Base-by-base conservation (phyloP, 371 early-diverging fungal genomes). In the Mucor plumbeus region DNA sequence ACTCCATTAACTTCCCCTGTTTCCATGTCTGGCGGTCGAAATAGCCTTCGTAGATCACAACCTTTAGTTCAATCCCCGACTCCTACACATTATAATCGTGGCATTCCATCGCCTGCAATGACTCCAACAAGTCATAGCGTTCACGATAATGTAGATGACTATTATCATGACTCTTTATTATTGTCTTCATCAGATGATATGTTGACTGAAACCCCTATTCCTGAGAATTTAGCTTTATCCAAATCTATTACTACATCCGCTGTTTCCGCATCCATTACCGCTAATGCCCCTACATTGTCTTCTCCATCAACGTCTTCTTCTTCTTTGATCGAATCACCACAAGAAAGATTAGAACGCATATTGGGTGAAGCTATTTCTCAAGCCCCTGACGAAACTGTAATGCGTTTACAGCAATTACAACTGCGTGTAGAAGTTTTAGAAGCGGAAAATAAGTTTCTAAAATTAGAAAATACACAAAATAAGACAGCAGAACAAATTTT, bases 391-490 rank as follows among this genome's bases (percentile, higher is more conserved):
- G 77, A 82, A 31, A 70, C 75, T n/a, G 71, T 73, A 14, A 76
- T 83, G 72, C 76, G 76, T 11, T 55, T 86, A n/a, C 84, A 86
- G 54, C 85, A 84, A 39, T 63, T 84, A 3, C 82, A 83, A 54
- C 50, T 83, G 10, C 79, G 83, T 35, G 78, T 86, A 8, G 85
- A 83, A 56, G 81, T 84, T 0, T 68, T 86, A 17, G 85, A 84
- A 67, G 81, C 83, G 5, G 86, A 86, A 70, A 86, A 86, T 65
- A 74, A 79, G 43, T 76, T 63, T 36, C 68, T 86, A 11, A 83
- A 83, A 31, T 63, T 81, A 1, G 81, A 86, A 53, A 82, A 83
- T 59, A 77, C 82, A 3, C 83, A 83, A 61, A 77, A 77, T 54
- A 79, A 78, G 48, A 61, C 75, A 5, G 76, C 72, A 1, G 75